Evolutionary conservation across 2,329 filamentous ascomycete genomes (phyloP), one percentile per base, ranked within the genome.

Genomic region (Phyllosticta citriasiana): DNA sequence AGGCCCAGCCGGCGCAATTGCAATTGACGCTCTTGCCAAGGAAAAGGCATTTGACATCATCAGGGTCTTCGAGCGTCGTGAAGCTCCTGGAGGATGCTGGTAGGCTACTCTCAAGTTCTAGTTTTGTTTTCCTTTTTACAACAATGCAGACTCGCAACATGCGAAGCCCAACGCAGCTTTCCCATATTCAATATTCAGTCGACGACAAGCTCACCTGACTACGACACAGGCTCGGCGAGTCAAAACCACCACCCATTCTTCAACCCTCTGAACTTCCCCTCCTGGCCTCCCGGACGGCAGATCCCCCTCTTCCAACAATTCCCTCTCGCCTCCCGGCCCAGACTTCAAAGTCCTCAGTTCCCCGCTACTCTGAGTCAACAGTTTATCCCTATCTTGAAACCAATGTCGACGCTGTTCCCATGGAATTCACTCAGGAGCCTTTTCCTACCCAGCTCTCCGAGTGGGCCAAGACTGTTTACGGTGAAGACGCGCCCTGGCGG

Each of bases 331-430:
- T 85, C 0, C 84, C 83, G 3, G 73, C 78, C 0, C 71, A 75
- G 58, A 74, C 76, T 0, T 74, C 78, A 0, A 75, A 74, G 51
- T 69, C 73, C 12, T 62, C 68, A 1, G 76, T 77, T 61, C 76
- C 79, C 19, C 79, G 83, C 2, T 84, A 81, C 66, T 71, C 76
- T 12, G 83, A 86, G 63, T 83, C 83, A 0, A 81, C 82, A 0
- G 77, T 87, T 19, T 87, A 87, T 65, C 82, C 83, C 0, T 80
- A 81, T 22, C 72, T 88, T n/a, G 83, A 88, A 67, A 88, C 84
- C 2, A 88, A 88, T 64, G 81, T 88, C 53, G 79, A 82, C 64
- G 75, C 76, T 5, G 67, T 78, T 1, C 76, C 82, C 0, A 88
- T 88, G 86, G 76, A 79, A 16, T 88, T 82, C 69, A 80, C 78